Base-by-base conservation (phyloP, 495 filamentous ascomycete genomes). In the Apodospora peruviana region DNA sequence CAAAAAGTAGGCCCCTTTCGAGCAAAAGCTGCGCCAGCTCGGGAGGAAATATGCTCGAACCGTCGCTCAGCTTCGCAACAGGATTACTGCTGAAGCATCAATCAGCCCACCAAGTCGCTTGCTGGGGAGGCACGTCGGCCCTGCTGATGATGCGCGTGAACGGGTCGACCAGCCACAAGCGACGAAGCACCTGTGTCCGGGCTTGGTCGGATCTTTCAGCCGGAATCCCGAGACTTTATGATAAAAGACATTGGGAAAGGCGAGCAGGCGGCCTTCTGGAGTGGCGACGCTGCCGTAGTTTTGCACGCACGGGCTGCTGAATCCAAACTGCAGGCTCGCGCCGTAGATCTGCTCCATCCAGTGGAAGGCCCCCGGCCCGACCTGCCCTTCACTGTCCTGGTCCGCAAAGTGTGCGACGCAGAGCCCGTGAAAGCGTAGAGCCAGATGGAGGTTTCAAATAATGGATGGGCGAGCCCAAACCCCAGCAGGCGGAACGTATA, bases 131-230 rank as follows among this genome's bases (percentile, higher is more conserved):
- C 0, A 83, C 74, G 55, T 83, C 81, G n/a, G 72, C 74, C 0
- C 80, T 79, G 0, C 70, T 76, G 43, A 70, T 70, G 43, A 83
- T 68, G 8, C 71, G 68, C 7, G 52, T 49, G 35, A 69, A 46
- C 0, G 81, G 80, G 57, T 84, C 78, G 3, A 85, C 71, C 2
- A 85, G 64, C 56, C 75, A 84, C 10, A 84, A 55, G 74, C 76
- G 2, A 85, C 61, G 50, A 83, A 73, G 45, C 77, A 74, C 3
- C 76, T 56, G 45, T 82, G 76, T 2, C 80, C 80, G 0, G 74
- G 72, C 48, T 71, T 74, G 1, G 72, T 71, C 0, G 34, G 51
- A 52, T 84, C 77, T 1, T 43, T 55, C 4, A 82, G 69, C 0
- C 41, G 45, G 53, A 82, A 82, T 0, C 66, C 56, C 4, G 68